These are phyloP conservation scores for Trichophyton schoenleinii DNA, from an alignment of 2,329 filamentous ascomycete species.

Conservation along the genomic window DNA sequence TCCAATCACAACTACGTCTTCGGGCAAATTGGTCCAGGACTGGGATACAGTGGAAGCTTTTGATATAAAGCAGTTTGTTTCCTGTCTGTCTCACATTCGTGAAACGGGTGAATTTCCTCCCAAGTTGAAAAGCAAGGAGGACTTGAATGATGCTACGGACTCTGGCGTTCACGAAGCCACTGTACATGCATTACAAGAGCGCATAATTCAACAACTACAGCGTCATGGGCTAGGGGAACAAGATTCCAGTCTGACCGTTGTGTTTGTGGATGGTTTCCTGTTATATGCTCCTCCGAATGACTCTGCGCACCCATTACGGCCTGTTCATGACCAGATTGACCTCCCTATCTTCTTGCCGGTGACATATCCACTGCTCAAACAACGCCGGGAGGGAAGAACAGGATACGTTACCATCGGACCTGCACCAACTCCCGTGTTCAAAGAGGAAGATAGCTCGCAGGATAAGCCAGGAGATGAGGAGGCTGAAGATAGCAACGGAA, in stretches of 20 bases:
- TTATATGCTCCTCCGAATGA: constrained; percentile 49
- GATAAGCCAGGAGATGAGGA: constrained; percentile 5
- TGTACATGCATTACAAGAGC: constrained; percentile 14
- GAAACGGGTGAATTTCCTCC: constrained; percentile 45
- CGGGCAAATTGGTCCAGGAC: constrained; percentile 53
- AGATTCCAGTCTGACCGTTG: constrained; percentile 35
- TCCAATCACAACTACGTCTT: constrained; percentile 36
- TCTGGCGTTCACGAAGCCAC: constrained; percentile 24
- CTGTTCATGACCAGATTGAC: constrained; percentile 42
- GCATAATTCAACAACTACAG: constrained; percentile 17
- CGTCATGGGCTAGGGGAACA: neutral
- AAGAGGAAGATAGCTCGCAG: neutral
- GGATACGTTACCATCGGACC: constrained; percentile 38
- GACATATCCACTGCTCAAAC: constrained; percentile 40
- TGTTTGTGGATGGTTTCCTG: constrained; percentile 78
- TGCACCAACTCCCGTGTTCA: constrained; percentile 18
- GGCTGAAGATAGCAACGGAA: constrained; percentile 9
- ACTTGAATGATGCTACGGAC: constrained; percentile 43
- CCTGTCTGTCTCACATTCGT: constrained; percentile 58
- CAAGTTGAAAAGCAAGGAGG: constrained; percentile 44
- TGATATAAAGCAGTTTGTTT: constrained; percentile 54
- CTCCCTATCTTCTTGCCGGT: constrained; percentile 67
- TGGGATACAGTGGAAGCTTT: constrained; percentile 85
- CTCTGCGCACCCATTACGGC: constrained; percentile 18
- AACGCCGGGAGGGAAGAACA: constrained; percentile 29